Evolutionary conservation across 768 basidiomycete species (phyloP).

Genomic region (Tulasnella sp.): DNA sequence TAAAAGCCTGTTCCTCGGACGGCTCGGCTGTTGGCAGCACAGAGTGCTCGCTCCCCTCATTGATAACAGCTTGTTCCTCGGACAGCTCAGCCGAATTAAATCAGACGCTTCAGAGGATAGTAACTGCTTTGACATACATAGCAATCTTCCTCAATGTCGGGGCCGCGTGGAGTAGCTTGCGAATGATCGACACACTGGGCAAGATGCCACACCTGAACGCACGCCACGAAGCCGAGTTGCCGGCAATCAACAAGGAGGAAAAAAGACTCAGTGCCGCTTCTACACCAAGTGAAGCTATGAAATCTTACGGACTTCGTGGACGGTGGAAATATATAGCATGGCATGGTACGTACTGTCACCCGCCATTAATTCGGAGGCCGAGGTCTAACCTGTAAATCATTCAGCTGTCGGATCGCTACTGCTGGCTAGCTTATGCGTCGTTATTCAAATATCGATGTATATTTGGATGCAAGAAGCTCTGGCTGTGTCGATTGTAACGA

Average conservation of each 20-base stretch:
- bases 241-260: too few species aligned
- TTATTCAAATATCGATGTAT: background rate
- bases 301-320: background rate
- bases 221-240: background rate
- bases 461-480: background rate
- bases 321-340: background rate
- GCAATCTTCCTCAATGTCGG: background rate
- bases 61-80: background rate
- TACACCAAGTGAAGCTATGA: background rate
- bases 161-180: background rate
- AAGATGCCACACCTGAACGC: background rate
- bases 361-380: background rate
- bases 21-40: too few species aligned
- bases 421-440: background rate
- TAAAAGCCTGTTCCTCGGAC: too few species aligned
- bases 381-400: background rate
- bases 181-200: background rate
- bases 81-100: background rate
- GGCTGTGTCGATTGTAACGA: background rate
- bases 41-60: background rate
- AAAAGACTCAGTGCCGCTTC: background rate
- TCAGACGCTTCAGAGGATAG: background rate
- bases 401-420: background rate
- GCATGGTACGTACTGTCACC: background rate
- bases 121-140: background rate